Base-by-base conservation (phyloP, 2,329 filamentous ascomycete genomes). In the Pezicula rhizophila region DNA sequence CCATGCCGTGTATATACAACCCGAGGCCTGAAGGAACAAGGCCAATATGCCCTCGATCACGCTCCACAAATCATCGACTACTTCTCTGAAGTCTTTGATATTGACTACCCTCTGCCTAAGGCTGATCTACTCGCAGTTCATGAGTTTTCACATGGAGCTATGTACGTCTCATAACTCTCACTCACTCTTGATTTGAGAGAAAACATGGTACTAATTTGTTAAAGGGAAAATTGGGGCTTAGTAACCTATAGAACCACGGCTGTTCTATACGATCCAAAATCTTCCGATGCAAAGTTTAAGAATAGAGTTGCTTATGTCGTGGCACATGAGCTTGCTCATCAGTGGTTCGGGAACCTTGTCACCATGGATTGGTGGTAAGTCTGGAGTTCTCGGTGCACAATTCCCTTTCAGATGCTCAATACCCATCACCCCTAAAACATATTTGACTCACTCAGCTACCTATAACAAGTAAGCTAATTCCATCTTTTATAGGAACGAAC, bases 1-100 rank as follows among this genome's bases (percentile, higher is more conserved):
- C 93, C 93, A 15, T 92, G 97, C 47, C 85, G 93, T 55, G 91
- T 99, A 31, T 99, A 97, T 70, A 96, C 92, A 1, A 97, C 92
- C 8, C 85, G 84, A 54, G 93, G 93, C n/a, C 77, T 99, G 53
- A 91, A 95, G 70, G 85, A 95, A 57, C 91, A 97, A 70, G 93
- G 90, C 47, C 82, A 80, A 23, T 95, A 88, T 72, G 93, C 93
- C 35, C 72, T 99, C 52, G 82, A 95, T 64, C 92, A 95, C 66
- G 91, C 92, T 23, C 88, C 91, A 63, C 87, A 92, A 71, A 87
- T 93, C 57, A 89, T 99, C 47, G 93, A 99, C 70, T 95, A 90
- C 71, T 99, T 95, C 71, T 97, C 92, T 1, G 89, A 96, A 68
- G 84, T 93, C 60, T 99, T 96, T 63, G 84, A 84, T 58, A 89